These are phyloP conservation scores for Mycena albidolilacea DNA, from an alignment of 768 basidiomycete genomes.

Conservation along the genomic window DNA sequence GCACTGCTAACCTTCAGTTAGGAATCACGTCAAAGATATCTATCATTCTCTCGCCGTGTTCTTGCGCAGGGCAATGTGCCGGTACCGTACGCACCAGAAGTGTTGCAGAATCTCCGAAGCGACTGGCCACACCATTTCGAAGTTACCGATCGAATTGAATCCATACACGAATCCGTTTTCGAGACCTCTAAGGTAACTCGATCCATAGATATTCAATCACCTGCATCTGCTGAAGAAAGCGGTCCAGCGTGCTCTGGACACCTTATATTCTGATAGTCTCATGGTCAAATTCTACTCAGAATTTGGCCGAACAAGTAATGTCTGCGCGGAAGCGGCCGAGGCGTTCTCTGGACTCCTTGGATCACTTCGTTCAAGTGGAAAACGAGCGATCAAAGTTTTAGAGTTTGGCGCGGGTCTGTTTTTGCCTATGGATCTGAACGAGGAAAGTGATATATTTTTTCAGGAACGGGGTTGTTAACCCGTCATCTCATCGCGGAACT, in stretches of 20 bases:
- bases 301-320: neutral
- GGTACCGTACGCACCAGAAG: neutral
- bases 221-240: neutral
- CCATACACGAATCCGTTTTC: slow-evolving; percentile 7
- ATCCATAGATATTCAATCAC: neutral
- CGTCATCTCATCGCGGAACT: slow-evolving; percentile 9
- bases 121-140: slow-evolving; percentile 23
- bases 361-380: neutral
- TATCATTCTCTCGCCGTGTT: neutral
- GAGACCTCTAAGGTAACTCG: slow-evolving; percentile 2
- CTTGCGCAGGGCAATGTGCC: neutral
- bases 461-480: slow-evolving; percentile 30
- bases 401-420: slow-evolving; percentile 28
- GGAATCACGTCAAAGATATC: slow-evolving; percentile 9
- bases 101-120: neutral
- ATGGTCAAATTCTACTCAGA: slow-evolving; percentile 10
- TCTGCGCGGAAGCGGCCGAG: neutral
- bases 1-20: neutral
- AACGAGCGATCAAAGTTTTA: slow-evolving; percentile 8
- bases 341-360: slow-evolving; percentile 6
- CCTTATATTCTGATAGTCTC: slow-evolving; percentile 23
- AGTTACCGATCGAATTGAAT: slow-evolving; percentile 13
- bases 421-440: neutral
- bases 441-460: neutral
- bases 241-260: slow-evolving; percentile 6